A percentile compares a stretch with the other conserved stretches of the same genome.
Conservation (phyloP, 805 yeast genomes). For the Hanseniaspora occidentalis region DNA sequence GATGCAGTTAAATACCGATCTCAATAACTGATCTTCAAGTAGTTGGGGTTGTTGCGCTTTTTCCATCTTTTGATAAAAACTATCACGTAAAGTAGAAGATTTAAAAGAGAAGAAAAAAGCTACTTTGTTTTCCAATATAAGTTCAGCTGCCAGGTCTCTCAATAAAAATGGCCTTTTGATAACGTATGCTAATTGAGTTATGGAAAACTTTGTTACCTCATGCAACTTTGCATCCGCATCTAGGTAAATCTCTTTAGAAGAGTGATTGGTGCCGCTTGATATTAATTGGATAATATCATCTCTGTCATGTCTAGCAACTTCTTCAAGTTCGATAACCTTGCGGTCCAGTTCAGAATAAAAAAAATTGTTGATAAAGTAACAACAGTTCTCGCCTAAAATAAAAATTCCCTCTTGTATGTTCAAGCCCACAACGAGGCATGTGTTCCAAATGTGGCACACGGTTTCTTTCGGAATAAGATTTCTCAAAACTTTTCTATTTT, state of each 20-base stretch:
- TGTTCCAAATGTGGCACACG: conserved; percentile 62
- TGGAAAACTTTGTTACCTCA: conserved; percentile 45
- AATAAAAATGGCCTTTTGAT: conserved; percentile 66
- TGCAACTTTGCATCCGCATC: conserved; percentile 26
- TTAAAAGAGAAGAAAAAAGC: conserved; percentile 57
- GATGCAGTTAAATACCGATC: conserved; percentile 39
- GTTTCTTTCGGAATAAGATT: conserved; percentile 58
- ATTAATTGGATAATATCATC: conserved; percentile 62
- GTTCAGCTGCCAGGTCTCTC: conserved; percentile 70
- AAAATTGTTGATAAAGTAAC: conserved; percentile 61
- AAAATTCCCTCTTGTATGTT: conserved; percentile 64
- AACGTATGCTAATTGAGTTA: conserved; percentile 46
- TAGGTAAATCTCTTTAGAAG: background rate
- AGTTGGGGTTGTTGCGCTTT: conserved; percentile 34
- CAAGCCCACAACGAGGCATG: conserved; percentile 64
- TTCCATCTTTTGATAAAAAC: conserved; percentile 36
- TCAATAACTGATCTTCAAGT: conserved; percentile 42
- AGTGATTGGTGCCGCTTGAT: conserved; percentile 26
- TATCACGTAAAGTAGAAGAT: conserved; percentile 41
- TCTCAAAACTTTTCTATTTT: conserved; percentile 61
- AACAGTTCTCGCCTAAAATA: conserved; percentile 50
- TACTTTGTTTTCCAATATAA: conserved; percentile 62
- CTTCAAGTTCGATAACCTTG: conserved; percentile 49
- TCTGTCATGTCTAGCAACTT: conserved; percentile 47
- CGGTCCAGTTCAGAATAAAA: conserved; percentile 34